phyloP scores from a whole-genome alignment of 129 eudicot genomes.

The carrot (Daucus carota) region DH1_v3.0 NC_030382.2:48332501-48333000 shows the following conservation, averaged over 20 bases:
- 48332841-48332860: background rate
- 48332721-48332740: conserved; percentile 41
- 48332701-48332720: conserved; percentile 25
- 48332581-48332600: conserved; percentile 36
- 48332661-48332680: background rate
- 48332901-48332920: conserved; percentile 24
- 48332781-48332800: background rate
- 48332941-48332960: conserved; percentile 69
- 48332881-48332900: conserved; percentile 29
- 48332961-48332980: conserved; percentile 53
- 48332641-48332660: background rate
- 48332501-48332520: background rate
- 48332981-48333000: conserved; percentile 13
- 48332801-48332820: background rate
- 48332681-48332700: conserved; percentile 36
- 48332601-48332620: conserved; percentile 42
- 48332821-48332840: background rate
- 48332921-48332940: conserved; percentile 32
- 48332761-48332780: conserved; percentile 24
- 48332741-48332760: conserved; percentile 19
- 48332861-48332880: background rate
- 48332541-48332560: conserved; percentile 78
- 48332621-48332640: background rate
- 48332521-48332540: conserved; percentile 36
- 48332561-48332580: conserved; percentile 86